These are phyloP conservation scores for Amanita subjunquillea DNA, from an alignment of 768 basidiomycete genomes.

Conservation along the genomic window DNA sequence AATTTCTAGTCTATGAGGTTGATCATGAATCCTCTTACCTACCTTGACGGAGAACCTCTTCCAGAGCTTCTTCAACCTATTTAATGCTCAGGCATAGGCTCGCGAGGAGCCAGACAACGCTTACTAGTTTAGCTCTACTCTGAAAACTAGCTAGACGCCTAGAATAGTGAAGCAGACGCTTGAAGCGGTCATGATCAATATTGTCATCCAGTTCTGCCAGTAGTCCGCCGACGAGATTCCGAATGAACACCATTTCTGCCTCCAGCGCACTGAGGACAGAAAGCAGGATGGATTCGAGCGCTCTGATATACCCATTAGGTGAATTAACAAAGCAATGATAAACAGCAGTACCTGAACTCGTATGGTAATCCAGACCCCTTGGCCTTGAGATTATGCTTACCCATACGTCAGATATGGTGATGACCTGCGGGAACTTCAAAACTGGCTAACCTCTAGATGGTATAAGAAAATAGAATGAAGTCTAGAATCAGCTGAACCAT, in stretches of 20 bases:
- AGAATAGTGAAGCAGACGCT: slow-evolving; percentile 85
- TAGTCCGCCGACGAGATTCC: slow-evolving; percentile 82
- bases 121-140: slow-evolving; percentile 78
- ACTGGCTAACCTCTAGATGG: slow-evolving; percentile 58
- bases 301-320: slow-evolving; percentile 34
- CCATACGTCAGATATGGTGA: neutral
- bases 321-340: slow-evolving; percentile 7
- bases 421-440: neutral
- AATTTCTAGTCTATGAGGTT: neutral
- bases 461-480: slow-evolving; percentile 84
- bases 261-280: slow-evolving; percentile 90
- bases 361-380: slow-evolving; percentile 67
- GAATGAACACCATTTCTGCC: slow-evolving; percentile 92
- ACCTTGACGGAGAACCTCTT: slow-evolving; percentile 91
- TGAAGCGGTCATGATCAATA: slow-evolving; percentile 92
- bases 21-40: neutral
- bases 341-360: slow-evolving; percentile 57
- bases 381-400: slow-evolving; percentile 73
- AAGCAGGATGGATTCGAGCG: slow-evolving; percentile 85
- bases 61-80: slow-evolving; percentile 82
- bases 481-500: slow-evolving; percentile 77
- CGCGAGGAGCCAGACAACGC: slow-evolving; percentile 9
- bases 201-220: slow-evolving; percentile 91
- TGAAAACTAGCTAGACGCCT: slow-evolving; percentile 82
- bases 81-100: slow-evolving; percentile 2